Conservation (phyloP, 768 basidiomycete genomes). For the Kondoa malvinella region DNA sequence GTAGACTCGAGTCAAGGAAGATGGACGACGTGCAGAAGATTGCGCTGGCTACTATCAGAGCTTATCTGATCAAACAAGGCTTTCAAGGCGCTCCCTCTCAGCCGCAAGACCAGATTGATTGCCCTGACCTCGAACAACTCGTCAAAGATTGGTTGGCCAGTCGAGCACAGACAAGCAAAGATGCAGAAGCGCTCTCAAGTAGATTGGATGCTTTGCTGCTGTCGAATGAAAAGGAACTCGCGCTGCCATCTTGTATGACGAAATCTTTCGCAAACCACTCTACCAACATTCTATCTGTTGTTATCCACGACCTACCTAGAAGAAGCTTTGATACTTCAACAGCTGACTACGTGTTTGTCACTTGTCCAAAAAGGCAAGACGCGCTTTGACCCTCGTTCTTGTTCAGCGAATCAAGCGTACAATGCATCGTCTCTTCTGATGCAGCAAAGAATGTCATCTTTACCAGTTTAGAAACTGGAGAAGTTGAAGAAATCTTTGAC, state of each 20-base stretch:
- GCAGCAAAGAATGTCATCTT: neutral
- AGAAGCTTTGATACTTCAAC: neutral
- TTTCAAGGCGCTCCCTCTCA: neutral
- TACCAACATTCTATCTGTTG: neutral
- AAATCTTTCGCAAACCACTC: neutral
- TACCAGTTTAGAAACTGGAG: neutral
- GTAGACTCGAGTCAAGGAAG: too few relatives aligned
- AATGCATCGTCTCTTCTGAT: neutral
- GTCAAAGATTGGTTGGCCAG: neutral
- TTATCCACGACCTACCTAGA: neutral
- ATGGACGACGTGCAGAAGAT: too few relatives aligned
- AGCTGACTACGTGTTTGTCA: neutral
- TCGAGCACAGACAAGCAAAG: neutral
- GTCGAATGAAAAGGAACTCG: neutral
- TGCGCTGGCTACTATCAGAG: neutral
- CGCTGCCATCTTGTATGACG: neutral
- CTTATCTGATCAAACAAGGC: too few relatives aligned
- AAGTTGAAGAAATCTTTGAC: neutral
- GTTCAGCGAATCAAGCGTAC: neutral
- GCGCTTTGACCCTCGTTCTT: too few relatives aligned
- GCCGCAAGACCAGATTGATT: neutral
- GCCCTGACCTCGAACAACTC: neutral
- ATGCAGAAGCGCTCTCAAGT: neutral
- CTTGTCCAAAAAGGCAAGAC: too few relatives aligned
- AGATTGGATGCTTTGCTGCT: neutral